Conservation (phyloP, 805 yeast species). For the Candida rishiriensis region DNA sequence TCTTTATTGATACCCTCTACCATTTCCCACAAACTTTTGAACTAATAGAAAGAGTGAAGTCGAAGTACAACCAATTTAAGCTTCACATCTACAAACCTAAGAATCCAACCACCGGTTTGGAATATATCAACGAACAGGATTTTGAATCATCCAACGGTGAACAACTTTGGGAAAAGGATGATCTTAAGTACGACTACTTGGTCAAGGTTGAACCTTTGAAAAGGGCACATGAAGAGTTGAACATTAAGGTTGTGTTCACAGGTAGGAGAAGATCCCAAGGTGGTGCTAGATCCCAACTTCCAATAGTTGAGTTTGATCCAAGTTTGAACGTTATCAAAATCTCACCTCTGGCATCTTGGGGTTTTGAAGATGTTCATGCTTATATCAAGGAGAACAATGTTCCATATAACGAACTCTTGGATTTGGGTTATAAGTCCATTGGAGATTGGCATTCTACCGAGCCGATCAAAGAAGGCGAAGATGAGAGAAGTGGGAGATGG, state of each 20-base stretch:
- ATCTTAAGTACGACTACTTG: conserved; percentile 72
- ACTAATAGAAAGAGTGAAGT: conserved; percentile 55
- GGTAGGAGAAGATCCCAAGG: conserved; percentile 93
- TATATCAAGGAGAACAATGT: conserved; percentile 70
- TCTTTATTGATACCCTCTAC: conserved; percentile 85
- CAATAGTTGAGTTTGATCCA: conserved; percentile 72
- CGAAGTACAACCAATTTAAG: conserved; percentile 48
- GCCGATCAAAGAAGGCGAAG: conserved; percentile 89
- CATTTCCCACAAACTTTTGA: conserved; percentile 94
- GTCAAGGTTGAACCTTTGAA: conserved; percentile 92
- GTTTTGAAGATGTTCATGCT: conserved; percentile 60
- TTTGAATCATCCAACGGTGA: conserved; percentile 70
- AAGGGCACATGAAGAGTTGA: conserved; percentile 70
- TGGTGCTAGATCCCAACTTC: conserved; percentile 67
- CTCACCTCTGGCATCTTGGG: conserved; percentile 85
- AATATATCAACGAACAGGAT: conserved; percentile 50
- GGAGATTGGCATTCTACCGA: conserved; percentile 95
- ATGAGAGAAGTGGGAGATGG: conserved; percentile 97
- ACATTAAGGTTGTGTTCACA: conserved; percentile 81
- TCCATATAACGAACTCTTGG: conserved; percentile 81
- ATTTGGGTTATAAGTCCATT: conserved; percentile 82
- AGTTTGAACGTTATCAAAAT: conserved; percentile 72
- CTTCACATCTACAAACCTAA: conserved; percentile 66
- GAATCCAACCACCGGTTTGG: conserved; percentile 21
- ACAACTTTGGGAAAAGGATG: conserved; percentile 78